Base-by-base conservation (phyloP, 305 asterid species). In the Fraxinus dipetala region DNA sequence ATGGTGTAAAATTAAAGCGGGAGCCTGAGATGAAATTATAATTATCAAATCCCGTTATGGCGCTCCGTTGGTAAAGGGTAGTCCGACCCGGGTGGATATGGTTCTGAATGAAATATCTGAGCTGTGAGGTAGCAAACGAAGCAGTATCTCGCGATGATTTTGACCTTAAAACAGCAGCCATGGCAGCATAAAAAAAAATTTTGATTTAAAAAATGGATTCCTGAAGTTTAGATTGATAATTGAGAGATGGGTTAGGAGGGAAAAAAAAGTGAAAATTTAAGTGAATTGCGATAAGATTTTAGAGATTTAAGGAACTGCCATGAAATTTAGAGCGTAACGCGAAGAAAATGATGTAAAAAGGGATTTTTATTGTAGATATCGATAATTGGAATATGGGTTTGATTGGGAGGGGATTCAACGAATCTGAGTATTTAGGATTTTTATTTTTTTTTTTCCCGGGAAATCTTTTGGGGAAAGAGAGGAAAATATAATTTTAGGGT, bases 121-220 rank as follows among this genome's bases (percentile, higher is more conserved):
- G 89, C 85, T 94, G 95, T 45, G 95, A 86, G 78, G 86, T 87
- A 22, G 95, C 95, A 73, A 87, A 75, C 18, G 92, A 91, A 74
- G 95, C 93, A 48, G 90, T 79, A 34, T 89, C 92, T 76, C 93
- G 84, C 40, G 95, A 90, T 84, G 98, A 87, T 86, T 93, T 93
- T 81, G 98, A 92, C 6, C 97, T 89, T 87, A 95, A 81, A 79
- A 90, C 95, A 85, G 92, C 97, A 65, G 97, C 97, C 98, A 92
- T 93, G 86, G 67, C 34, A 30, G 89, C 43, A 56, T 83, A 84
- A 87, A 74, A 82, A 78, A 26, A 45, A 78, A 69, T 26, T 80
- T 65, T 61, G 72, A 10, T 2, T 40, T 40, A 4, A 30, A 80
- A 11, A 76, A 80, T 72, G 16, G 28, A 48, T 24, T 45, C 63